Evolutionary conservation across 768 basidiomycete species (phyloP).

Genomic region (Mycena belliarum): DNA sequence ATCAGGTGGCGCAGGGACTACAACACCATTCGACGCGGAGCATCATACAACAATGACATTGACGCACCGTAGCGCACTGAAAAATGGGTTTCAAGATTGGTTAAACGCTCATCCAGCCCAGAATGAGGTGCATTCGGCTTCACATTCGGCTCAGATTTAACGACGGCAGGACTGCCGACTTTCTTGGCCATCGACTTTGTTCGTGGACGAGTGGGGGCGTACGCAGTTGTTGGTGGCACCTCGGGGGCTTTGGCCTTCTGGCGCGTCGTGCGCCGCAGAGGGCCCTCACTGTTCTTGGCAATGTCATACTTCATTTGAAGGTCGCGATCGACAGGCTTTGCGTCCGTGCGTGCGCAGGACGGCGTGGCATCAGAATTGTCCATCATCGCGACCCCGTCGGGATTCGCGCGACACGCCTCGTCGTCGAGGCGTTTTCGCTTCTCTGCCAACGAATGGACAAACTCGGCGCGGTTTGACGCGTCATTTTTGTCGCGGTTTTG

Average conservation of each 20-base stretch:
- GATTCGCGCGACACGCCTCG: conserved; percentile 19
- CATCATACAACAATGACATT: not conserved
- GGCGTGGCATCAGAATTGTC: conserved; percentile 20
- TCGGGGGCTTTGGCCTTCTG: conserved; percentile 9
- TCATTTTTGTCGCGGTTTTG: conserved; percentile 72
- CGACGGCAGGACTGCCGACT: conserved; percentile 4
- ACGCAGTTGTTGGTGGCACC: conserved; percentile 9
- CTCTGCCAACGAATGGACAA: conserved; percentile 59
- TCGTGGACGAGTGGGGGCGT: conserved; percentile 9
- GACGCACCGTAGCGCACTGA: conserved; percentile 71
- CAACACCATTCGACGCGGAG: not conserved
- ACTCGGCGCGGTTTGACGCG: conserved; percentile 76
- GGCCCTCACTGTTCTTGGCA: conserved; percentile 81
- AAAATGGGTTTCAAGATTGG: conserved; percentile 70
- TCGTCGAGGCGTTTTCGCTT: conserved; percentile 48
- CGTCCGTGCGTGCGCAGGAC: conserved; percentile 76
- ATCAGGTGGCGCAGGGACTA: conserved; percentile 73
- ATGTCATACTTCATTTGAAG: conserved; percentile 87
- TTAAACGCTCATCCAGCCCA: conserved; percentile 62
- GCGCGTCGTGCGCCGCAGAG: conserved; percentile 57
- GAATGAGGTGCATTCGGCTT: conserved; percentile 41
- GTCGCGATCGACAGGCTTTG: conserved; percentile 69
- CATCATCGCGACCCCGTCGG: too few relatives aligned
- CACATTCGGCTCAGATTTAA: conserved; percentile 1
- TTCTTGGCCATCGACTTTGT: conserved; percentile 15